These are phyloP conservation scores for Debaryomyces psychrophilus DNA, from an alignment of 1,139 yeast genomes.

Conservation along the genomic window DNA sequence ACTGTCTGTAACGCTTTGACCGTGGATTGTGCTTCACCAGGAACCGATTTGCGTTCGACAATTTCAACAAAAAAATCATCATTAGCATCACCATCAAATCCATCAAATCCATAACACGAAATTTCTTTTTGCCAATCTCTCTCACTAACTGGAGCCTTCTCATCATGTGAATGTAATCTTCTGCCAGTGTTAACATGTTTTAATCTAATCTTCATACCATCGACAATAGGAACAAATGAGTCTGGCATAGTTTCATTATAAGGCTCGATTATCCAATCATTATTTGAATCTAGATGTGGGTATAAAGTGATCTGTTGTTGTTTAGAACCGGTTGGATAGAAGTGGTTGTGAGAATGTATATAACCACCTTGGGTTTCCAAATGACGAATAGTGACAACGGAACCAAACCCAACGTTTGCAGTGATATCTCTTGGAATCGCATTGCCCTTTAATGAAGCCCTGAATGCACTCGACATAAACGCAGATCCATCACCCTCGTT, in stretches of 20 bases:
- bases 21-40: slow-evolving; percentile 60
- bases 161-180: slow-evolving; percentile 94
- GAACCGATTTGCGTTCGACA: slow-evolving; percentile 58
- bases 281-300: slow-evolving; percentile 89
- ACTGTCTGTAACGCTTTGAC: slow-evolving; percentile 82
- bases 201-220: slow-evolving; percentile 82
- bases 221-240: slow-evolving; percentile 62
- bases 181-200: slow-evolving; percentile 68
- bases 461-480: slow-evolving; percentile 88
- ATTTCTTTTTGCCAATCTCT: slow-evolving; percentile 97
- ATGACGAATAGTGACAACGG: slow-evolving; percentile 80
- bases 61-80: slow-evolving; percentile 94
- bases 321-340: slow-evolving; percentile 88
- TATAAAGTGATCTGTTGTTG: slow-evolving; percentile 94
- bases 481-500: slow-evolving; percentile 88
- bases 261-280: slow-evolving; percentile 80
- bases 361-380: slow-evolving; percentile 90
- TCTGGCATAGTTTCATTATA: slow-evolving; percentile 59
- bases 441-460: slow-evolving; percentile 73
- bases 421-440: slow-evolving; percentile 66
- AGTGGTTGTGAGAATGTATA: slow-evolving; percentile 86
- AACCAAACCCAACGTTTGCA: slow-evolving; percentile 88
- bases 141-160: slow-evolving; percentile 89
- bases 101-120: slow-evolving; percentile 87
- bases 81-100: slow-evolving; percentile 92